Base-by-base conservation (phyloP, 306 rosid species). In the Rosa multiflora region DNA sequence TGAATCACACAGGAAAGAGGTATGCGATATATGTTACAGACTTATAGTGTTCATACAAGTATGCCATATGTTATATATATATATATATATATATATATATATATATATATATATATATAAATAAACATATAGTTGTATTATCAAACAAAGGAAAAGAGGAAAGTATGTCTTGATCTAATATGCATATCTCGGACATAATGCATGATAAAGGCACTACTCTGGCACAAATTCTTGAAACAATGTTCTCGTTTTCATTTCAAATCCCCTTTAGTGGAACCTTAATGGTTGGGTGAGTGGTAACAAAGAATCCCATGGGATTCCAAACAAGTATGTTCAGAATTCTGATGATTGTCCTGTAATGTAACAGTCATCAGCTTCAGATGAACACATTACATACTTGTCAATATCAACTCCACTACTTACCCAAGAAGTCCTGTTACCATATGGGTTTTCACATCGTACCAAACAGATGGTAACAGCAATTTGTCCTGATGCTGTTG, bases 361-460 rank as follows among this genome's bases (percentile, higher is more conserved):
- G 44, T 66, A 70, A 79, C 86, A 95, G 99, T 88, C 87, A 76
- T 81, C 89, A 81, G 79, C 87, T 75, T 85, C 91, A 26, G 83
- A 91, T 78, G 87, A 94, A 39, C 85, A 73, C 37, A 62, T 75
- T 11, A 70, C 85, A 13, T 90, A 85, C 86, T 61, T 92, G 90
- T 95, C 98, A 72, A 87, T 95, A 82, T 91, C 95, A 53, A 85
- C 87, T 47, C 91, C 94, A 37, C 75, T 87, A 43, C 87, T 95
- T 59, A 87, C 89, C 83, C 89, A 87, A 68, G 97, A 90, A 73
- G 72, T 51, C 47, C 81, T 82, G 42, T 75, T 85, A 73, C 61
- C 85, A 18, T 68, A 78, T 59, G 82, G 84, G 72, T 76, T 91
- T 75, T 87, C 97, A 0, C 75, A 79, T 0, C 37, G 73, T 80